Conservation (phyloP, 2,329 filamentous ascomycete species). For the Parasarocladium wereldwijsianum region DNA sequence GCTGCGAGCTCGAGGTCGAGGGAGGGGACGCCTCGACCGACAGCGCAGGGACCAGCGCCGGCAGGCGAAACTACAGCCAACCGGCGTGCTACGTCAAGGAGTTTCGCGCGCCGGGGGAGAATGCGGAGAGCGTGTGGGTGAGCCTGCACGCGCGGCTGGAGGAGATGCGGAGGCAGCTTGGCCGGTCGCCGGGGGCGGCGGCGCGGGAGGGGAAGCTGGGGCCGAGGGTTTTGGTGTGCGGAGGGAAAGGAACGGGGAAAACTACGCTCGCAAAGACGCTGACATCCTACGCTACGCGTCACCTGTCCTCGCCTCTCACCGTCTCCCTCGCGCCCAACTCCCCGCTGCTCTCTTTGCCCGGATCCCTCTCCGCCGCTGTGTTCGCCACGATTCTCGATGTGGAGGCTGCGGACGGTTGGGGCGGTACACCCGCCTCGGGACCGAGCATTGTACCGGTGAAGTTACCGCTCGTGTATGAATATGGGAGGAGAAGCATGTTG, state of each 20-base stretch:
- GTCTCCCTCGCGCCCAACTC: slow-evolving; percentile 78
- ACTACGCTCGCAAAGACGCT: slow-evolving; percentile 66
- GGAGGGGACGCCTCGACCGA: slow-evolving; percentile 32
- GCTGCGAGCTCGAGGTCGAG: slow-evolving; percentile 69
- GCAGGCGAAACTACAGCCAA: too few species aligned
- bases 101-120: slow-evolving; percentile 56
- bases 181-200: too few species aligned
- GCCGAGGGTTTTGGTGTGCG: slow-evolving; percentile 73
- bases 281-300: slow-evolving; percentile 63
- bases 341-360: slow-evolving; percentile 62
- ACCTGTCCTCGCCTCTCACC: slow-evolving; percentile 60
- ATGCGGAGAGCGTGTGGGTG: slow-evolving; percentile 63
- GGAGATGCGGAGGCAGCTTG: slow-evolving; percentile 52
- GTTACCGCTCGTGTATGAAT: slow-evolving; percentile 81
- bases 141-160: slow-evolving; percentile 85
- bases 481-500: slow-evolving; percentile 45
- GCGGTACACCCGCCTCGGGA: slow-evolving; percentile 78
- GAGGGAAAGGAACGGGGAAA: slow-evolving; percentile 67
- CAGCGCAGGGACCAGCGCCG: too few species aligned
- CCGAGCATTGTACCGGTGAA: slow-evolving; percentile 82
- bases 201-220: slow-evolving; percentile 36
- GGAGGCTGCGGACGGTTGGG: slow-evolving; percentile 67
- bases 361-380: slow-evolving; percentile 72
- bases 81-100: slow-evolving; percentile 47
- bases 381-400: slow-evolving; percentile 81